Conservation (phyloP, 2,329 filamentous ascomycete genomes). For the Decorospora gaudefroyi region DNA sequence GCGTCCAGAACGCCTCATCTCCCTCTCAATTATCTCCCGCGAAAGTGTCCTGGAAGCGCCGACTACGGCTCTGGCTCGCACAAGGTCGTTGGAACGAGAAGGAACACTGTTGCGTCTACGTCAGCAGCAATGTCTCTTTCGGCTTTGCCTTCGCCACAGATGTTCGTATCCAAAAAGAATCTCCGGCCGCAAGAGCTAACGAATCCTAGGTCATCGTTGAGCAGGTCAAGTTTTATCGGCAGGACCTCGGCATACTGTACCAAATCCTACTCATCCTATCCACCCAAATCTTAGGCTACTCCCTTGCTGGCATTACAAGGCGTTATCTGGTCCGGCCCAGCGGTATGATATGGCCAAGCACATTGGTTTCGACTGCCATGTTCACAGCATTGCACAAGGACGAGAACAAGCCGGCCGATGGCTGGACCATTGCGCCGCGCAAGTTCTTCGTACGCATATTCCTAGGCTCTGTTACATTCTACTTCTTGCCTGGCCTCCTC, state of each 20-base stretch:
- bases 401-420: conserved; percentile 78
- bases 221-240: conserved; percentile 86
- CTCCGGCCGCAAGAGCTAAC: conserved; percentile 13
- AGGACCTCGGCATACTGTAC: conserved; percentile 75
- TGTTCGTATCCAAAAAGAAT: conserved; percentile 54
- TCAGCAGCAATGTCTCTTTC: conserved; percentile 87
- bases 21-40: conserved; percentile 13
- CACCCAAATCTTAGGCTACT: conserved; percentile 84
- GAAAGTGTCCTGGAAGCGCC: conserved; percentile 36
- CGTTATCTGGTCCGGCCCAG: conserved; percentile 82
- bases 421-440: conserved; percentile 81
- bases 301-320: conserved; percentile 80
- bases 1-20: conserved; percentile 40
- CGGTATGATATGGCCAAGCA: conserved; percentile 91
- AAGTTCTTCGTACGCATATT: conserved; percentile 81
- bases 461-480: conserved; percentile 73
- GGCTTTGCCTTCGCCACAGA: conserved; percentile 89
- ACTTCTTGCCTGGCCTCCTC: conserved; percentile 80
- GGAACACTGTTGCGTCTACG: conserved; percentile 85
- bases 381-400: conserved; percentile 84
- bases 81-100: conserved; percentile 87
- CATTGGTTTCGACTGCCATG: conserved; percentile 86
- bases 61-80: conserved; percentile 72
- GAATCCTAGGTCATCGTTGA: conserved; percentile 73
- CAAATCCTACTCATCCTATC: conserved; percentile 83